Evolutionary conservation across 1,139 yeast species (phyloP).

Genomic region (Sugiyamaella neomexicana): DNA sequence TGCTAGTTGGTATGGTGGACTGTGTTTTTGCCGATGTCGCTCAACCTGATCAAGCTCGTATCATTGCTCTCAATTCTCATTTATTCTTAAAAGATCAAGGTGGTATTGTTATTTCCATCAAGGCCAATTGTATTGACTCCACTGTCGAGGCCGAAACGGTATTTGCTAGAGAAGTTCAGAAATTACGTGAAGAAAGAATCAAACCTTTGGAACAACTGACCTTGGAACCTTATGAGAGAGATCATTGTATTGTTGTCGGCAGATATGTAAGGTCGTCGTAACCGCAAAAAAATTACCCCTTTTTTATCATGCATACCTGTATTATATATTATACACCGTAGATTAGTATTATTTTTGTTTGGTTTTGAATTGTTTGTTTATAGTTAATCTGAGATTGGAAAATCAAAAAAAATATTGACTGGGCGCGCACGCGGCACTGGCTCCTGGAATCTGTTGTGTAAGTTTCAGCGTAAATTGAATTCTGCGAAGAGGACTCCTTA

Average conservation of each 20-base stretch:
- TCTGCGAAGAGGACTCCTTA: too few species aligned
- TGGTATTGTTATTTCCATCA: constrained; percentile 95
- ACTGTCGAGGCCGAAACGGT: constrained; percentile 99
- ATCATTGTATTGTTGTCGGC: constrained; percentile 98
- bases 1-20: constrained; percentile 98
- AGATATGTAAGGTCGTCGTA: constrained; percentile 90
- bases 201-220: constrained; percentile 98
- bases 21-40: constrained; percentile 99
- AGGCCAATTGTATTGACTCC: constrained; percentile 99
- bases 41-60: constrained; percentile 99
- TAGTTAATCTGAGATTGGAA: constrained; percentile 10
- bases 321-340: constrained; percentile 12
- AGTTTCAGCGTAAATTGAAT: too few species aligned
- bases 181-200: constrained; percentile 97
- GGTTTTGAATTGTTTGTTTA: constrained; percentile 9
- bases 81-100: constrained; percentile 98
- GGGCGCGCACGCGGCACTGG: neutral
- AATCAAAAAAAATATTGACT: neutral
- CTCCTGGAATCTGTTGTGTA: too few species aligned
- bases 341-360: constrained; percentile 9
- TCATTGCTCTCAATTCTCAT: constrained; percentile 96
- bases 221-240: constrained; percentile 98
- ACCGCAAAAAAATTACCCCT: constrained; percentile 15
- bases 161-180: constrained; percentile 98
- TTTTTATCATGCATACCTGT: constrained; percentile 11